Evolutionary conservation across 345 rosid species (phyloP).

Genomic region (Hevea brasiliensis): DNA sequence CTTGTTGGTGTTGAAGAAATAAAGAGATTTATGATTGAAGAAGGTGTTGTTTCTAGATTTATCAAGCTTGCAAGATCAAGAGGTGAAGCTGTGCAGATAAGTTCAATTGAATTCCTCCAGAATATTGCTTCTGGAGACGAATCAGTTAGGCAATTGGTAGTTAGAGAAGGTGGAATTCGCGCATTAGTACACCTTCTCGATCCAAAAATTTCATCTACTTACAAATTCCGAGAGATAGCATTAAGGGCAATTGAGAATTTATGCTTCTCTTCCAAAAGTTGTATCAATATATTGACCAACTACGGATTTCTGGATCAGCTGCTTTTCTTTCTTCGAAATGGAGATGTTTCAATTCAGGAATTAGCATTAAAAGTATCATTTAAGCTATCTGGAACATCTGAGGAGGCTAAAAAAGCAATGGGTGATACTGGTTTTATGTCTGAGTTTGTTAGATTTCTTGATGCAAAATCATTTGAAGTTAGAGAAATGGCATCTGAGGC

Average conservation of each 20-base stretch:
- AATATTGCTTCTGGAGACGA: slow-evolving; percentile 65
- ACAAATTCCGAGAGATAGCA: slow-evolving; percentile 63
- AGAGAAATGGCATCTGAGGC: slow-evolving; percentile 78
- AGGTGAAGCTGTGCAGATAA: slow-evolving; percentile 70
- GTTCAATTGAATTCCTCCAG: slow-evolving; percentile 65
- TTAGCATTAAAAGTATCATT: slow-evolving; percentile 64
- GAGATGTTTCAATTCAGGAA: slow-evolving; percentile 78
- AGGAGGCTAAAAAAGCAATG: slow-evolving; percentile 65
- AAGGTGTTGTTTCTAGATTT: slow-evolving; percentile 58
- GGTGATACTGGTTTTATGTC: slow-evolving; percentile 83
- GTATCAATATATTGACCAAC: slow-evolving; percentile 42
- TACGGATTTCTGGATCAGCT: slow-evolving; percentile 62
- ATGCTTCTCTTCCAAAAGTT: slow-evolving; percentile 55
- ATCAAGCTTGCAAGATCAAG: slow-evolving; percentile 64
- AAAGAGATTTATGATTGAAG: slow-evolving; percentile 77
- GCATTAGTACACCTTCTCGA: slow-evolving; percentile 60
- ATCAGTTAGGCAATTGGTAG: slow-evolving; percentile 46
- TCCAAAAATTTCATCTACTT: slow-evolving; percentile 42
- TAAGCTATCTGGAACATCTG: slow-evolving; percentile 58
- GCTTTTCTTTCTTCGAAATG: slow-evolving; percentile 51
- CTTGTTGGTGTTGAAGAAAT: slow-evolving; percentile 84
- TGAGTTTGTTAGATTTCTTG: slow-evolving; percentile 69
- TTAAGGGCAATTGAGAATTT: slow-evolving; percentile 67
- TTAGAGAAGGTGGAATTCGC: slow-evolving; percentile 66
- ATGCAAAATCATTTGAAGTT: slow-evolving; percentile 70